phyloP scores from a whole-genome alignment of 148 eudicot species.

The Spergularia marina region DNA sequence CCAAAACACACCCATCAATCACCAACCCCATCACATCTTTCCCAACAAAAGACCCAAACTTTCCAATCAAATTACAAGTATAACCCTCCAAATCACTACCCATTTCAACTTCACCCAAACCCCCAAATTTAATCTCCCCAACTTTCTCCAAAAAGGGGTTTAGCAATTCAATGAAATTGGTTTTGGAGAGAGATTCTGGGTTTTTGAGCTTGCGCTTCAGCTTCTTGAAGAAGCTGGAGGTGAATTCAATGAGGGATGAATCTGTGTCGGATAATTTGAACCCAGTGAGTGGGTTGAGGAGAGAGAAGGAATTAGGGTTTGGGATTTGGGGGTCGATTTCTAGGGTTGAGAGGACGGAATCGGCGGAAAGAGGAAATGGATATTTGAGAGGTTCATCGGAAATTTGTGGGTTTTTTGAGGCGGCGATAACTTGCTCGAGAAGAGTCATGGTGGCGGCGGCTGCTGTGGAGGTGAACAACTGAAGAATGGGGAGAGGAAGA shows the following conservation, averaged over 20 bases:
- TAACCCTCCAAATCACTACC: conserved; percentile 18
- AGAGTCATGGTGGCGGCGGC: conserved; percentile 52
- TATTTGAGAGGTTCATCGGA: conserved; percentile 30
- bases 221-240: conserved; percentile 18
- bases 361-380: conserved; percentile 45
- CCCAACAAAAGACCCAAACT: conserved; percentile 55
- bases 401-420: conserved; percentile 33
- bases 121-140: conserved; percentile 17
- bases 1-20: conserved; percentile 51
- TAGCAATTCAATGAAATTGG: conserved; percentile 33
- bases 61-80: conserved; percentile 35
- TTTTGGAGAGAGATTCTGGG: background rate
- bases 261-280: conserved; percentile 51
- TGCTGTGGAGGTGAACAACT: background rate
- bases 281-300: conserved; percentile 47
- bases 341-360: conserved; percentile 39
- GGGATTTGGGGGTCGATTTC: conserved; percentile 35
- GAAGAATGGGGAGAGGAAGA: background rate
- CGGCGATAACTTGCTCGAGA: conserved; percentile 51
- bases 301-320: conserved; percentile 24
- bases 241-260: conserved; percentile 24
- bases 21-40: conserved; percentile 57
- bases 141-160: conserved; percentile 34
- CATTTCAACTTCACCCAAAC: conserved; percentile 24
- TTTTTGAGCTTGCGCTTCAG: conserved; percentile 5